A percentile compares a stretch with the other conserved stretches of the same genome.
phyloP scores from a whole-genome alignment of 2,329 filamentous ascomycete species.

The Pestalotiopsis sp. region DNA sequence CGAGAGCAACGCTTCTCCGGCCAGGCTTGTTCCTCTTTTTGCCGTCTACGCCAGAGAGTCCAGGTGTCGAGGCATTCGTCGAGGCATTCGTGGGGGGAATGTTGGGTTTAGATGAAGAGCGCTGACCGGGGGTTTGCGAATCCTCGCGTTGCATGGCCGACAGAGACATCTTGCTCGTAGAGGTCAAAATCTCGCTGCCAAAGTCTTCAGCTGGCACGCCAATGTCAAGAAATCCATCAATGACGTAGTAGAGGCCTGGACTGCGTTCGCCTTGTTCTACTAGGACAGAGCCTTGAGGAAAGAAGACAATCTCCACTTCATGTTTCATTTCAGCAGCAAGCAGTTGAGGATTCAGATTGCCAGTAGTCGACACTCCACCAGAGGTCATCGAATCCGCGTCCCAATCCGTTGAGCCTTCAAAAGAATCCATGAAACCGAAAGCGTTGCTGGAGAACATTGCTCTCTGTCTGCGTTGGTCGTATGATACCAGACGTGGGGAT shows the following conservation, averaged over 20 bases:
- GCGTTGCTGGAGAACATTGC: slow-evolving; percentile 79
- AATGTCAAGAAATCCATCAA: slow-evolving; percentile 95
- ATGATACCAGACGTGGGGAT: slow-evolving; percentile 82
- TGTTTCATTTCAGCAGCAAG: slow-evolving; percentile 82
- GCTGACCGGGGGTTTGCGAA: slow-evolving; percentile 21
- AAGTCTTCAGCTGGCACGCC: slow-evolving; percentile 75
- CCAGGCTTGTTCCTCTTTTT: slow-evolving; percentile 49
- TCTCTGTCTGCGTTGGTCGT: slow-evolving; percentile 80
- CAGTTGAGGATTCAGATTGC: slow-evolving; percentile 65
- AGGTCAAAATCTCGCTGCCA: slow-evolving; percentile 42
- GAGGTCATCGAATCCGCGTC: slow-evolving; percentile 87
- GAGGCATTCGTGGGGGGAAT: slow-evolving; percentile 14
- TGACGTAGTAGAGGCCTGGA: slow-evolving; percentile 94
- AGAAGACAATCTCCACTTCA: slow-evolving; percentile 96
- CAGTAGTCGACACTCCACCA: slow-evolving; percentile 61
- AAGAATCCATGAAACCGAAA: slow-evolving; percentile 88
- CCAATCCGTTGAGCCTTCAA: slow-evolving; percentile 75
- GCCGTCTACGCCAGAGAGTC: slow-evolving; percentile 32
- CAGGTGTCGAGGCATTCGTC: slow-evolving; percentile 11
- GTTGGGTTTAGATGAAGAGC: slow-evolving; percentile 16
- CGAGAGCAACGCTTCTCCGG: slow-evolving; percentile 78
- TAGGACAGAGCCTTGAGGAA: slow-evolving; percentile 89
- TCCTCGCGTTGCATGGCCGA: slow-evolving; percentile 38
- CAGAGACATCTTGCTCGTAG: slow-evolving; percentile 35
- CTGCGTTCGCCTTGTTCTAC: slow-evolving; percentile 98